Conservation (phyloP, 2,329 filamentous ascomycete genomes). For the Hirsutella rhossiliensis region DNA sequence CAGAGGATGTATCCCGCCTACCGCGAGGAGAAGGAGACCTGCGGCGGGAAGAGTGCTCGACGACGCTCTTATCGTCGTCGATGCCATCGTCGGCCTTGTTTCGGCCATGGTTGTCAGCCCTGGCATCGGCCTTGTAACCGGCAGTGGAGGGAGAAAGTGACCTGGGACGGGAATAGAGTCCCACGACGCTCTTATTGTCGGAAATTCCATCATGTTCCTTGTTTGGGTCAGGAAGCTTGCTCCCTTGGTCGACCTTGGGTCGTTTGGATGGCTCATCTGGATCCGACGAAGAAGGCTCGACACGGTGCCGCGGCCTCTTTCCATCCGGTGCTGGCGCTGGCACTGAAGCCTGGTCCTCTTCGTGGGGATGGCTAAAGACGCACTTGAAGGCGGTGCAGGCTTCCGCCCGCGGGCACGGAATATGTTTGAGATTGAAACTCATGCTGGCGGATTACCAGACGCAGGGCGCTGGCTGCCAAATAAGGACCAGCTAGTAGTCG, state of each 20-base stretch:
- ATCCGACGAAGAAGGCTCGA: slow-evolving; percentile 3
- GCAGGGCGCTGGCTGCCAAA: background rate
- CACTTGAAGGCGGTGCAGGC: slow-evolving; percentile 36
- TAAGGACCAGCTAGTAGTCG: background rate
- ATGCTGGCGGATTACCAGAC: slow-evolving; percentile 10
- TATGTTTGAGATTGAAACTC: slow-evolving; percentile 32
- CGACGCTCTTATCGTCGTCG: too few relatives aligned
- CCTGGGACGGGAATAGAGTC: slow-evolving; percentile 13
- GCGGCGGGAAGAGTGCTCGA: too few relatives aligned
- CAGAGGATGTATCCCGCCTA: too few relatives aligned
- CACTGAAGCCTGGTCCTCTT: slow-evolving; percentile 10
- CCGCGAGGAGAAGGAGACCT: too few relatives aligned
- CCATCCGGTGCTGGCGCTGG: slow-evolving; percentile 1
- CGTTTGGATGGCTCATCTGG: slow-evolving; percentile 17
- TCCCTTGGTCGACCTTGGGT: slow-evolving; percentile 10
- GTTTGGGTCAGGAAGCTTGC: background rate
- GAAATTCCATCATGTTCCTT: background rate
- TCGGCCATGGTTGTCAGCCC: too few relatives aligned
- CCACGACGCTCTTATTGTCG: background rate
- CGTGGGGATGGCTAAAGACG: slow-evolving; percentile 33
- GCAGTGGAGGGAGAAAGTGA: slow-evolving; percentile 19
- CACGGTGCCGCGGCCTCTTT: background rate
- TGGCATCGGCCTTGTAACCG: too few relatives aligned
- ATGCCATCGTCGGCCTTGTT: too few relatives aligned
- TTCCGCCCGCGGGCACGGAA: slow-evolving; percentile 37